Evolutionary conservation across 2,329 filamentous ascomycete genomes (phyloP), one percentile per base, ranked within the genome.

Genomic region (Fusarium burgessii): DNA sequence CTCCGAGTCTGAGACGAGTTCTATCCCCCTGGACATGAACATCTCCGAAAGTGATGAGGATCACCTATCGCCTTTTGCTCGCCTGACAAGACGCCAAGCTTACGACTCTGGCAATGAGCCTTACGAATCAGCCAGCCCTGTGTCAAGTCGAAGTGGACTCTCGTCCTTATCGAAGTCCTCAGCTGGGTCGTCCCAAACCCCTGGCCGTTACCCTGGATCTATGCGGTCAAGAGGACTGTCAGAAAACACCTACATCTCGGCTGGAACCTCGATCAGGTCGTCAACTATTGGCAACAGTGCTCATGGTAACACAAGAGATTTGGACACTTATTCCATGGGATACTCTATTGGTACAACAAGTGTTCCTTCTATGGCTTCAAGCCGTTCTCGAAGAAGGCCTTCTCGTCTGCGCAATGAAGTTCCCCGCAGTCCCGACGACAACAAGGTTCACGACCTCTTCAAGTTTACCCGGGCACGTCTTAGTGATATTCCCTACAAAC

Each of bases 331-430:
- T 59, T 92, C 90, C 1, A 78, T 82, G 79, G 80, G 79, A 11
- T 82, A 82, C 64, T 78, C 81, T 14, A 63, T 82, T 18, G 76
- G 77, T 10, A 80, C 77, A 17, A 81, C 80, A 7, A 82, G 80
- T 47, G 75, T 67, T 10, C 71, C 80, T 14, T 88, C 87, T 13
- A 79, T 86, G 75, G 78, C 86, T 35, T 87, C 87, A 40, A 85
- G 85, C 18, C 81, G 81, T n/a, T 35, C 83, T 9, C 80, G 80
- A 49, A 82, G 84, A 47, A 82, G 80, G 74, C 87, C 90, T 1
- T 97, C 95, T 18, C 88, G 91, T 23, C 83, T 98, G 50, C 89
- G 93, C 32, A 91, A 97, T 73, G 94, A 98, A 77, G 87, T 97
- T 4, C 85, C 94, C 2, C 88, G 90, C 36, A 97, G 93, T 73